These are phyloP conservation scores for Calonectria ilicicola DNA, from an alignment of 2,329 filamentous ascomycete species.

Conservation along the genomic window DNA sequence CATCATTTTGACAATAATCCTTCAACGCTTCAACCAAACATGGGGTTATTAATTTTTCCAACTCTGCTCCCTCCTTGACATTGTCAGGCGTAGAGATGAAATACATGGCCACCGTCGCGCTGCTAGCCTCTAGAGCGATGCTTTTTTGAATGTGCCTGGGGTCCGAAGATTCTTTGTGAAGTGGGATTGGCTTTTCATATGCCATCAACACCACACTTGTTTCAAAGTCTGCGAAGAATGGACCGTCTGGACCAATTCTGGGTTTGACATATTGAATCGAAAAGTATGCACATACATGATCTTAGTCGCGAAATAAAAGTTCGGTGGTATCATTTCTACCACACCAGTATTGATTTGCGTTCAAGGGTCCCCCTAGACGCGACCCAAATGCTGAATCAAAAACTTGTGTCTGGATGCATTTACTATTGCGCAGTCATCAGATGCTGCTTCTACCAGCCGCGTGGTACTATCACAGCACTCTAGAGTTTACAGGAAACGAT, in stretches of 20 bases:
- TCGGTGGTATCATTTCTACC: not conserved
- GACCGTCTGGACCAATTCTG: not conserved
- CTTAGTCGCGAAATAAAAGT: not conserved
- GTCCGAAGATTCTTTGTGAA: not conserved
- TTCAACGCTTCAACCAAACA: not conserved
- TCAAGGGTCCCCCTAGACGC: not conserved
- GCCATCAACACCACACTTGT: not conserved
- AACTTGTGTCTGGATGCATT: not conserved
- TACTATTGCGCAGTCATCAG: not conserved
- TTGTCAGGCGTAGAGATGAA: not conserved
- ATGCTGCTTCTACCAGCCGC: too few relatives aligned
- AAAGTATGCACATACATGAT: not conserved
- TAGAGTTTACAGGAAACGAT: too few relatives aligned
- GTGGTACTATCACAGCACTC: too few relatives aligned
- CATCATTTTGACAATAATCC: not conserved
- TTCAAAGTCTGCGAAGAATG: not conserved
- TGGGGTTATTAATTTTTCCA: not conserved
- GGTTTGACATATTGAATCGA: not conserved
- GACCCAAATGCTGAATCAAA: not conserved
- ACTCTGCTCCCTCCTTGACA: not conserved
- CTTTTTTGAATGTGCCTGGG: not conserved
- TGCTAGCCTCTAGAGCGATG: not conserved
- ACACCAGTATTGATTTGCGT: not conserved
- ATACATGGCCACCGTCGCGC: not conserved
- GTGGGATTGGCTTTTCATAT: not conserved